phyloP scores from a whole-genome alignment of 257 asterid genomes.

The Petunia secreta region DNA sequence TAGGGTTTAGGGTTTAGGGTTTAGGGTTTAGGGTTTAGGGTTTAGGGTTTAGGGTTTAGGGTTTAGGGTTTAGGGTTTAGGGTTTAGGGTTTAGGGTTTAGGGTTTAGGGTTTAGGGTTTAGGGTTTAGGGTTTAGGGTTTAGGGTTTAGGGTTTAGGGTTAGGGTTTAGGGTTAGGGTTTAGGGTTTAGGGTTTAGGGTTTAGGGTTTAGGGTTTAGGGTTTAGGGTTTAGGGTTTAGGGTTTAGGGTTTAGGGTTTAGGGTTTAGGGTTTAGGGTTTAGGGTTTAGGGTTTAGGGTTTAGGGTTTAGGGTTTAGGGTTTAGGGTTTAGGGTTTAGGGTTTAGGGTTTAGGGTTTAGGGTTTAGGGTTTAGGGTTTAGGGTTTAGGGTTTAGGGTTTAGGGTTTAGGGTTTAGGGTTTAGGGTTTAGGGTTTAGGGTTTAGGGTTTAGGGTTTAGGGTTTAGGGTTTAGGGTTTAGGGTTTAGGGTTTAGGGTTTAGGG shows the following conservation, averaged over 20 bases:
- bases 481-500: slow-evolving; percentile 21
- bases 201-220: slow-evolving; percentile 20
- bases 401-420: slow-evolving; percentile 22
- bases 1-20: slow-evolving; percentile 24
- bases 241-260: slow-evolving; percentile 22
- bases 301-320: neutral
- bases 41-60: slow-evolving; percentile 32
- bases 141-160: slow-evolving; percentile 24
- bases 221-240: slow-evolving; percentile 18
- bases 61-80: slow-evolving; percentile 23
- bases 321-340: neutral
- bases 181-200: slow-evolving; percentile 14
- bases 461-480: slow-evolving; percentile 18
- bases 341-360: slow-evolving; percentile 5
- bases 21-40: slow-evolving; percentile 30
- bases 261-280: neutral
- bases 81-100: slow-evolving; percentile 21
- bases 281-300: no score
- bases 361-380: neutral
- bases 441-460: slow-evolving; percentile 17
- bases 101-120: slow-evolving; percentile 24
- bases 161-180: slow-evolving; percentile 17
- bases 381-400: slow-evolving; percentile 17
- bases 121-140: slow-evolving; percentile 16
- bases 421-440: slow-evolving; percentile 21